These are phyloP conservation scores for Epichloe sibirici DNA, from an alignment of 2,329 filamentous ascomycete genomes.

Conservation along the genomic window DNA sequence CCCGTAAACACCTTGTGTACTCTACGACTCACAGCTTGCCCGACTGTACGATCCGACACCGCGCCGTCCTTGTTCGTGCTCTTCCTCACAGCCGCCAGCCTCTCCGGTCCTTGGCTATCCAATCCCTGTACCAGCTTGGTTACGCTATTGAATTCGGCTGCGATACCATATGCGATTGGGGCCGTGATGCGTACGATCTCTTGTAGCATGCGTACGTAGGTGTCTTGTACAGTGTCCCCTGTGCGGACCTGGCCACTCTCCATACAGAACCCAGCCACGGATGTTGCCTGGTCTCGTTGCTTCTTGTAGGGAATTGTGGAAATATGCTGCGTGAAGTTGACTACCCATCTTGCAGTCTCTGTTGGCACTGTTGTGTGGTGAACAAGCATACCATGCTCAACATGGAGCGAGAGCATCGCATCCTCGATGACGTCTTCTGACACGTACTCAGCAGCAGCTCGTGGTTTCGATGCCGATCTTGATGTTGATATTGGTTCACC, in stretches of 20 bases:
- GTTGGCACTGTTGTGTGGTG: conserved; percentile 51
- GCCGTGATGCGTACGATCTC: conserved; percentile 61
- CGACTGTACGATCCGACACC: conserved; percentile 40
- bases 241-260: conserved; percentile 63
- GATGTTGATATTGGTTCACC: conserved; percentile 18
- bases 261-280: conserved; percentile 62
- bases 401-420: conserved; percentile 56
- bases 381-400: conserved; percentile 53
- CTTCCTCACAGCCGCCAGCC: conserved; percentile 50
- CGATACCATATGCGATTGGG: conserved; percentile 59
- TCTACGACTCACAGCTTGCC: conserved; percentile 45
- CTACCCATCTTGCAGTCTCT: conserved; percentile 63
- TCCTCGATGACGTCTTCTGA: conserved; percentile 60
- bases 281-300: conserved; percentile 34
- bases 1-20: conserved; percentile 49
- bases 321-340: conserved; percentile 65
- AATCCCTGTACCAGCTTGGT: conserved; percentile 46
- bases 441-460: conserved; percentile 33
- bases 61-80: conserved; percentile 45
- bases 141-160: conserved; percentile 46
- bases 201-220: conserved; percentile 64
- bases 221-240: conserved; percentile 53
- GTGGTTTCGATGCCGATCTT: conserved; percentile 21
- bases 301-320: conserved; percentile 62
- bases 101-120: conserved; percentile 42